Evolutionary conservation across 768 basidiomycete genomes (phyloP).

Genomic region (Leccinum barrowsii): DNA sequence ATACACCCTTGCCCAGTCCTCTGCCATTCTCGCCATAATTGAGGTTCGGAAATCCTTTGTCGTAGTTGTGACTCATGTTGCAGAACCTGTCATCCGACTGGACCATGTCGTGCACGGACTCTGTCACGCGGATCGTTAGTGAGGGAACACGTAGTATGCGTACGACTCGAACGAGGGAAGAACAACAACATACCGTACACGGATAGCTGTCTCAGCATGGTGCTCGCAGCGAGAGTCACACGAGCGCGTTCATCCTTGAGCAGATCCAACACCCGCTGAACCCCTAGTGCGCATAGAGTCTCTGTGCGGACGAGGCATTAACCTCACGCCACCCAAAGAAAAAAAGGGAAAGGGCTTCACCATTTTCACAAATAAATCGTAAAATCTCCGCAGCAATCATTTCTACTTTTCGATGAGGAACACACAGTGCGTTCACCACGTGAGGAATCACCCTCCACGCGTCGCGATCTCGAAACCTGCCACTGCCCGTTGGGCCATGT

Average conservation of each 20-base stretch:
- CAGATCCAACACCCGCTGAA: conserved; percentile 11
- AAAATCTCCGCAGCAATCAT: conserved; percentile 12
- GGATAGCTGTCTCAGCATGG: conserved; percentile 11
- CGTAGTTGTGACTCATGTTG: conserved; percentile 20
- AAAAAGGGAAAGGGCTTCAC: neutral
- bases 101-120: conserved; percentile 15
- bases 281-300: conserved; percentile 6
- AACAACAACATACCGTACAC: conserved; percentile 13
- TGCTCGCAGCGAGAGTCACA: conserved; percentile 16
- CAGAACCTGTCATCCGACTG: conserved; percentile 10
- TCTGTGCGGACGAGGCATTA: conserved; percentile 1
- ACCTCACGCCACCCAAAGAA: neutral
- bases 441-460: neutral
- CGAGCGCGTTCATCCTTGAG: conserved; percentile 16
- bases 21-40: conserved; percentile 11
- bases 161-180: neutral
- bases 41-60: conserved; percentile 12
- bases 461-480: neutral
- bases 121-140: neutral
- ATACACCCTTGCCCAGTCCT: conserved; percentile 12
- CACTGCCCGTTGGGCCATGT: neutral
- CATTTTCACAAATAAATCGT: conserved; percentile 11
- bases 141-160: neutral
- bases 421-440: no score
- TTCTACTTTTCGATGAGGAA: no score